A percentile compares a stretch with the other conserved stretches of the same genome.
Evolutionary conservation across 257 asterid species (phyloP).

Genomic region (Scutellaria galericulata): DNA sequence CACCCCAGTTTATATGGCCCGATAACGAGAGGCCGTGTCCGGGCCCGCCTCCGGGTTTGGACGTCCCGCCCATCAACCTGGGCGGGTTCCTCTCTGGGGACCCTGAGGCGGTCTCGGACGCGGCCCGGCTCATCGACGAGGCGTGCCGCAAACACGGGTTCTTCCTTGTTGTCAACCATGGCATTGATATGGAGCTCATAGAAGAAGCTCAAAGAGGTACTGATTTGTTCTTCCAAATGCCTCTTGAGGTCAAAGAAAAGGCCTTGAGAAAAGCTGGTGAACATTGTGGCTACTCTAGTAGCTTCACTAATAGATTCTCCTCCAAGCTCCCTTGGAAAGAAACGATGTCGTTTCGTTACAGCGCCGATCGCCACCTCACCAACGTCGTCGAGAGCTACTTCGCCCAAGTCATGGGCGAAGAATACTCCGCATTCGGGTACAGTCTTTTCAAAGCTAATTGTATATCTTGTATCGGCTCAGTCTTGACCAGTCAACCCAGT

Average conservation of each 20-base stretch:
- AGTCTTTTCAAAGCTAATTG: too few species aligned
- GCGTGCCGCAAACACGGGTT: constrained; percentile 76
- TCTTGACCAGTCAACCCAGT: too few species aligned
- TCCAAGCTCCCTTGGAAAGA: constrained; percentile 91
- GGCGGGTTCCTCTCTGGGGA: constrained; percentile 58
- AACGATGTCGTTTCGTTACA: constrained; percentile 63
- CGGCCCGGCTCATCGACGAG: constrained; percentile 44
- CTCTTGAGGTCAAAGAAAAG: constrained; percentile 58
- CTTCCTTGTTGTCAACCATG: constrained; percentile 72
- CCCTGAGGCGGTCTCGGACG: constrained; percentile 34
- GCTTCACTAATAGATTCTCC: constrained; percentile 74
- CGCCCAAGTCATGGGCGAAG: constrained; percentile 55
- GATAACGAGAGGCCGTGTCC: constrained; percentile 65
- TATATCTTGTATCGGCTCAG: too few species aligned
- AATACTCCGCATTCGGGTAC: constrained; percentile 63
- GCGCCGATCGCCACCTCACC: constrained; percentile 39
- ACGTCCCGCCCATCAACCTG: constrained; percentile 61
- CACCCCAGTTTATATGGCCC: constrained; percentile 83
- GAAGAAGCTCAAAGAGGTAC: constrained; percentile 49
- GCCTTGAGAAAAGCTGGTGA: constrained; percentile 62
- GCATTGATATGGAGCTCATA: constrained; percentile 55
- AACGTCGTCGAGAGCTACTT: constrained; percentile 47
- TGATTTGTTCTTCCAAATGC: constrained; percentile 49
- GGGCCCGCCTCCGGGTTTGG: constrained; percentile 48
- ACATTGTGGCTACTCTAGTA: constrained; percentile 76